A percentile compares a stretch with the other conserved stretches of the same genome.
These are phyloP conservation scores for Vigna reflexopilosa DNA, from an alignment of 306 rosid genomes.

Conservation along the genomic window DNA sequence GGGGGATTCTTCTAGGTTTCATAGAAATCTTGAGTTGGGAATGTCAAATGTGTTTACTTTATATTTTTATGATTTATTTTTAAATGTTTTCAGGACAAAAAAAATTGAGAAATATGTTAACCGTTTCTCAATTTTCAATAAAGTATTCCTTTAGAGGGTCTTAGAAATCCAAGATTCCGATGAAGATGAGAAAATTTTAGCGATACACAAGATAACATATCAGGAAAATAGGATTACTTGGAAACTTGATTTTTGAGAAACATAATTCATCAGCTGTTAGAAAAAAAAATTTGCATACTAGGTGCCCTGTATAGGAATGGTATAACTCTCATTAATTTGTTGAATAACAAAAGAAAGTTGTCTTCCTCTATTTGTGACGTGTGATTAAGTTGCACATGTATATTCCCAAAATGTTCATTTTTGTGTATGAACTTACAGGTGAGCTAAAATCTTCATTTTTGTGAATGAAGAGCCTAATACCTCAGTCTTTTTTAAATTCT, in stretches of 20 bases:
- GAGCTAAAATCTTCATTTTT: background rate
- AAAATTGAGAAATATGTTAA: background rate
- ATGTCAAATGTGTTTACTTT: background rate
- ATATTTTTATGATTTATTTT: background rate
- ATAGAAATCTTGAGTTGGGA: background rate
- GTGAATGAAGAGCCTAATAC: background rate
- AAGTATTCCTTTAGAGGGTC: background rate
- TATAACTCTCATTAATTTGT: conserved; percentile 3
- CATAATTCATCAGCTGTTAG: background rate
- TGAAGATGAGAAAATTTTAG: background rate
- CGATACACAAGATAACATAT: background rate
- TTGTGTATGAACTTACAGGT: background rate
- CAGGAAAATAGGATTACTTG: background rate
- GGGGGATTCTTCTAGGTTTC: background rate
- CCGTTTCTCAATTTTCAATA: background rate
- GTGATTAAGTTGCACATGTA: background rate
- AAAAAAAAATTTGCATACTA: background rate
- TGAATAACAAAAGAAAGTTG: conserved; percentile 6
- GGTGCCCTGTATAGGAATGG: background rate
- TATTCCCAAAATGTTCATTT: background rate
- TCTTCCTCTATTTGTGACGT: conserved; percentile 9
- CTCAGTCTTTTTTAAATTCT: background rate
- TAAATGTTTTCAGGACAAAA: background rate
- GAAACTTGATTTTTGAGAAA: conserved; percentile 3
- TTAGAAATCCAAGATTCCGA: background rate